Evolutionary conservation across 768 basidiomycete species (phyloP).

Genomic region (Rhodosporidiobolus odoratus): DNA sequence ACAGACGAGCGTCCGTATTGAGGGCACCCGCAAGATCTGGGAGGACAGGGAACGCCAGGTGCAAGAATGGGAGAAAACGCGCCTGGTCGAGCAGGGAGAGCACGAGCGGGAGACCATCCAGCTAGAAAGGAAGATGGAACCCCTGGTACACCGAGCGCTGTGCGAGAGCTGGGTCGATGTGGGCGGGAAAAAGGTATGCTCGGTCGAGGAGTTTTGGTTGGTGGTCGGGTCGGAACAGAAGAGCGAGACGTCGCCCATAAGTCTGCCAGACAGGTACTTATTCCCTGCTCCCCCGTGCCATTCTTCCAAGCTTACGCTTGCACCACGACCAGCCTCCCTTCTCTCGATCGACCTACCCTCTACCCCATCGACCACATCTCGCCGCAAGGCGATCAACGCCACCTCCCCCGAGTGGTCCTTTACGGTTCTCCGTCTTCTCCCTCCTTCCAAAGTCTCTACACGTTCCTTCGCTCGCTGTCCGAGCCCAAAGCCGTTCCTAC

Average conservation of each 20-base stretch:
- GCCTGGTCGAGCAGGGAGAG: neutral
- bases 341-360: slow-evolving; percentile 40
- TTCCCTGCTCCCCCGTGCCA: neutral
- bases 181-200: slow-evolving; percentile 51
- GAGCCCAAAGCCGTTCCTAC: slow-evolving; percentile 8
- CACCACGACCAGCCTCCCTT: neutral
- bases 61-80: neutral
- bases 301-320: no score
- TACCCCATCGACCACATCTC: slow-evolving; percentile 75
- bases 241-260: slow-evolving; percentile 34
- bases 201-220: slow-evolving; percentile 46
- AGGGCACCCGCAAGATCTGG: slow-evolving; percentile 27
- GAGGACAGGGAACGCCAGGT: slow-evolving; percentile 4
- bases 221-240: slow-evolving; percentile 70
- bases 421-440: slow-evolving; percentile 65
- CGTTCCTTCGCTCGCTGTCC: no score
- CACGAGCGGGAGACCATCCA: no score
- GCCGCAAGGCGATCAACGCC: slow-evolving; percentile 38
- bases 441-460: slow-evolving; percentile 67
- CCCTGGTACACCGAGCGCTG: no score
- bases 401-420: slow-evolving; percentile 62
- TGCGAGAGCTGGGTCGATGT: slow-evolving; percentile 40
- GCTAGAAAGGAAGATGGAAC: neutral
- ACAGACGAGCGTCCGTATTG: slow-evolving; percentile 44
- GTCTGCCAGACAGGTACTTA: slow-evolving; percentile 18